Conservation (phyloP, 305 asterid genomes). For the Plantago coronopus region DNA sequence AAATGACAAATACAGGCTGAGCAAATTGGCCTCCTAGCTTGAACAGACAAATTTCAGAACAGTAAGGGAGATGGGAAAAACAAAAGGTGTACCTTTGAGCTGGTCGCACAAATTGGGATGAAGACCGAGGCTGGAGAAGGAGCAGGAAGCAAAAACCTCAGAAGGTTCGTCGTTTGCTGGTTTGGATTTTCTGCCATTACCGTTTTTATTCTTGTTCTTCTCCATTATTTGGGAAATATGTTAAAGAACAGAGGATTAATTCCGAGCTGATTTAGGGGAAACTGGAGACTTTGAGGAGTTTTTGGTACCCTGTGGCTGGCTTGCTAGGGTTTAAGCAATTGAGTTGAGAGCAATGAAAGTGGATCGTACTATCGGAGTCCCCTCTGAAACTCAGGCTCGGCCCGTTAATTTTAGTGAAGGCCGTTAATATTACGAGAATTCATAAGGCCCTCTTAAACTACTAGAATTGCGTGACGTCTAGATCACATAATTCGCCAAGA, state of each 20-base stretch:
- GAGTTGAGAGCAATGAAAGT: no score
- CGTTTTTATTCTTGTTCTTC: conserved; percentile 18
- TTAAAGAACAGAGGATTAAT: background rate
- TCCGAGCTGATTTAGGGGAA: no score
- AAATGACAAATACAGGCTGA: background rate
- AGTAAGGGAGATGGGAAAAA: background rate
- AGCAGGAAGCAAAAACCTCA: conserved; percentile 75
- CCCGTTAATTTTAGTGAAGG: no score
- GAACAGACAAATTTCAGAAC: conserved; percentile 4
- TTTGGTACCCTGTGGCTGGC: no score
- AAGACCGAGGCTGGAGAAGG: conserved; percentile 84
- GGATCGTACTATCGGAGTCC: no score
- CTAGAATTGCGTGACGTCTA: no score
- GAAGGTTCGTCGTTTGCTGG: conserved; percentile 28
- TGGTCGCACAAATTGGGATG: conserved; percentile 71
- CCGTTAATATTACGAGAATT: no score
- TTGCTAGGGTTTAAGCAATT: no score
- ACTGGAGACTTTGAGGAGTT: no score
- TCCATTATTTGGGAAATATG: conserved; percentile 11
- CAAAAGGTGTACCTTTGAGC: conserved; percentile 54
- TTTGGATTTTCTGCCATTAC: conserved; percentile 21
- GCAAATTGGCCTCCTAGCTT: background rate
- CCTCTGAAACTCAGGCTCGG: no score
- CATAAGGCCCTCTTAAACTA: no score
- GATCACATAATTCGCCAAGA: no score